phyloP scores from a whole-genome alignment of 225 moss, liverwort and hornwort species.

The Pseudoscleropodium purum region DNA sequence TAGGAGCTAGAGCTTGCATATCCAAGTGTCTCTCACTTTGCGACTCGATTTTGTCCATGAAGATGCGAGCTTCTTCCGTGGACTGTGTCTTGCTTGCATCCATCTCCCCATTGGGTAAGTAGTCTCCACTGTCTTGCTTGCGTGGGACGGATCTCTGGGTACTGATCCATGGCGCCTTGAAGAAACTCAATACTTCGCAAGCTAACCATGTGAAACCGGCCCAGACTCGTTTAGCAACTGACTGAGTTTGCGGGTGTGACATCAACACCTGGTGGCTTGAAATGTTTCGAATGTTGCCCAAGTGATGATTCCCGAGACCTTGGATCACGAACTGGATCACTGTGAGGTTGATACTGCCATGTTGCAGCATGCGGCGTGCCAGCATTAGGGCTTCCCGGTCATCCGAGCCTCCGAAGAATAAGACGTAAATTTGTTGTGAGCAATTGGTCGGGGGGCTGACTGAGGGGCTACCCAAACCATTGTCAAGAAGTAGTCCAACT shows the following conservation, averaged over 20 bases:
- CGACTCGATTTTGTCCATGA: conserved; percentile 17
- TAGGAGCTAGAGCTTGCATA: conserved; percentile 32
- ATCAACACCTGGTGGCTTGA: background rate
- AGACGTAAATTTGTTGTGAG: conserved; percentile 23
- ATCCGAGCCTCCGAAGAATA: conserved; percentile 70
- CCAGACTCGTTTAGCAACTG: background rate
- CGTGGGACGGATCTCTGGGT: background rate
- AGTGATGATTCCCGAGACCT: background rate
- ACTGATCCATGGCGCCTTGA: conserved; percentile 22
- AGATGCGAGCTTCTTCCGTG: conserved; percentile 1
- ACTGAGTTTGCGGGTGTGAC: background rate
- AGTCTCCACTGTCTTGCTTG: background rate
- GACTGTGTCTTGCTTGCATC: background rate
- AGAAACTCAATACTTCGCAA: conserved; percentile 7
- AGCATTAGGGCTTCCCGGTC: conserved; percentile 70
- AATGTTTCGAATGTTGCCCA: conserved; percentile 1
- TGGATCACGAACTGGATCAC: conserved; percentile 48
- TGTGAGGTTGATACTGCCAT: conserved; percentile 36
- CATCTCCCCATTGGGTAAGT: background rate
- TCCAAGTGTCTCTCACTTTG: conserved; percentile 41
- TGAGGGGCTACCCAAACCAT: conserved; percentile 19
- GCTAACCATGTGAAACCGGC: background rate
- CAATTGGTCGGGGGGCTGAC: conserved; percentile 2
- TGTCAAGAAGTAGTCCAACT: conserved; percentile 54
- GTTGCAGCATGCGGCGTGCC: conserved; percentile 45